A percentile compares a stretch with the other conserved stretches of the same genome.
Conservation (phyloP, 768 basidiomycete species). For the Royoungia palumana region DNA sequence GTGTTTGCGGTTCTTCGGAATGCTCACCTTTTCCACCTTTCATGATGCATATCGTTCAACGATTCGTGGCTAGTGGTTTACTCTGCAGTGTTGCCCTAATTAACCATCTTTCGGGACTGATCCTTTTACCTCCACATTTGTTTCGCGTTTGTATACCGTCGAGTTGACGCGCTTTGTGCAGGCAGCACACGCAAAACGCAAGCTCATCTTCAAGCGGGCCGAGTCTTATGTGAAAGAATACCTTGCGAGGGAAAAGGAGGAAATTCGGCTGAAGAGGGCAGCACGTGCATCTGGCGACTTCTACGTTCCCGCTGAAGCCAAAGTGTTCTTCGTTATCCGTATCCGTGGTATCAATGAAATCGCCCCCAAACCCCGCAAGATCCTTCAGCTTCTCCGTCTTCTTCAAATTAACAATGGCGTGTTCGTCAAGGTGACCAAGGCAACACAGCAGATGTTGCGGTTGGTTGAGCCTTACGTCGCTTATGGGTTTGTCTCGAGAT, state of each 20-base stretch:
- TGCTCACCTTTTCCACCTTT: conserved; percentile 18
- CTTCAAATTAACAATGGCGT: conserved; percentile 99
- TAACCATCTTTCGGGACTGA: conserved; percentile 86
- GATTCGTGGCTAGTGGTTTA: conserved; percentile 66
- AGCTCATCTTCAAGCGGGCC: conserved; percentile 98
- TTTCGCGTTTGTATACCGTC: conserved; percentile 4
- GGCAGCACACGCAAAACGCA: conserved; percentile 89
- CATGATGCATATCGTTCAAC: conserved; percentile 84
- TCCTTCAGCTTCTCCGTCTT: conserved; percentile 95
- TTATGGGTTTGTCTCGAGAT: conserved; percentile 57
- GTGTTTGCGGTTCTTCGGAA: conserved; percentile 27
- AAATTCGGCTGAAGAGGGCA: conserved; percentile 90
- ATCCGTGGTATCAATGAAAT: conserved; percentile 99
- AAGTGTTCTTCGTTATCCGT: conserved; percentile 96
- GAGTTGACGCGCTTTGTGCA: conserved; percentile 32
- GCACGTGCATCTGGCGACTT: conserved; percentile 92
- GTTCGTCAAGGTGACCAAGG: conserved; percentile 95
- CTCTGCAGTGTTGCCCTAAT: conserved; percentile 71
- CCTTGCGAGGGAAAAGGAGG: conserved; percentile 87
- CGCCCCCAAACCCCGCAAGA: conserved; percentile 99
- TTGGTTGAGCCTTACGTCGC: conserved; percentile 96
- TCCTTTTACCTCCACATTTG: conserved; percentile 1
- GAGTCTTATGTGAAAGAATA: conserved; percentile 99
- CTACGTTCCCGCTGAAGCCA: conserved; percentile 95
- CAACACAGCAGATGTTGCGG: conserved; percentile 97